phyloP scores from a whole-genome alignment of 1,284 basidiomycete genomes.

The Microbotryomycetes sp. region DNA sequence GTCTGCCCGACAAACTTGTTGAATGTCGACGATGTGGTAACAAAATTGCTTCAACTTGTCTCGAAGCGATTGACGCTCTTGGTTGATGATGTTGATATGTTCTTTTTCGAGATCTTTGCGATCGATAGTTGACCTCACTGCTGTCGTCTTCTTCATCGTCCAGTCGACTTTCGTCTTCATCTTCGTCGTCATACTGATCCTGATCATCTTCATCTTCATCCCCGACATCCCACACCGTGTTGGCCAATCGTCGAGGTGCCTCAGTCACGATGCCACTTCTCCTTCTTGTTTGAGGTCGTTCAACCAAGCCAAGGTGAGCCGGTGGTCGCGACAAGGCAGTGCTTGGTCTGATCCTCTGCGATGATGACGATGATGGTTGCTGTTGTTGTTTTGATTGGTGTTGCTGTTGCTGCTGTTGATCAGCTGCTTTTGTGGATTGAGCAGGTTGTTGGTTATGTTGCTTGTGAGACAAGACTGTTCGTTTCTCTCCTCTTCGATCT shows the following conservation, averaged over 20 bases:
- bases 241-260: neutral
- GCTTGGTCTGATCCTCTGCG: neutral
- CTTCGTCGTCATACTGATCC: neutral
- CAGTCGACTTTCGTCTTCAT: neutral
- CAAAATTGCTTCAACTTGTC: too few relatives aligned
- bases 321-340: neutral
- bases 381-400: neutral
- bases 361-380: neutral
- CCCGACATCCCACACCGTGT: neutral
- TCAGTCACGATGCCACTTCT: neutral
- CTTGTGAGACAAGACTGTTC: neutral
- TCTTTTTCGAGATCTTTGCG: neutral
- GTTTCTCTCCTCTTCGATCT: conserved; percentile 6
- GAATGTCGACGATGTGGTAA: too few relatives aligned
- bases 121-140: neutral
- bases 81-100: too few relatives aligned
- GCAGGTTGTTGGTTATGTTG: too few relatives aligned
- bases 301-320: neutral
- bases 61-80: too few relatives aligned
- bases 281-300: neutral
- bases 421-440: too few relatives aligned
- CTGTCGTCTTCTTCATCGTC: neutral
- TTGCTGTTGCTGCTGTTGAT: neutral
- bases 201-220: neutral
- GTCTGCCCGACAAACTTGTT: too few relatives aligned